A percentile compares a stretch with the other conserved stretches of the same genome.
Evolutionary conservation across 306 rosid genomes (phyloP).

Genomic region (Alnus rubra): DNA sequence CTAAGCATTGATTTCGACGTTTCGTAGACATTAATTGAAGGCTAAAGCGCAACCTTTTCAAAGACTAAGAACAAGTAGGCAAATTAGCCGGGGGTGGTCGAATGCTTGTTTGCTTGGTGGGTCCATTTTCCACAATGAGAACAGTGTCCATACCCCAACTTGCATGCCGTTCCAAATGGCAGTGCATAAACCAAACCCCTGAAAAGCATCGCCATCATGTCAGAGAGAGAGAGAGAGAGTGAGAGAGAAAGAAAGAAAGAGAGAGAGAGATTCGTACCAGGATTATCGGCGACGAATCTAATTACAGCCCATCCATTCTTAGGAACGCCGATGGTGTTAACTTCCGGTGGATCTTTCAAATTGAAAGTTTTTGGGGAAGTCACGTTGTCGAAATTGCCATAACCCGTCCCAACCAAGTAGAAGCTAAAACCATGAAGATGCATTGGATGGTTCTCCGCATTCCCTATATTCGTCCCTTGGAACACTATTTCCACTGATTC

Average conservation of each 20-base stretch:
- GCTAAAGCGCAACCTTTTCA: no score
- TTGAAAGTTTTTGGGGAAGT: conserved; percentile 28
- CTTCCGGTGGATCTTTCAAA: conserved; percentile 36
- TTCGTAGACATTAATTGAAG: no score
- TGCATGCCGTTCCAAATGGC: conserved; percentile 40
- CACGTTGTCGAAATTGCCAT: conserved; percentile 25
- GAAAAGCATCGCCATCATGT: not conserved
- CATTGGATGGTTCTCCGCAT: conserved; percentile 49
- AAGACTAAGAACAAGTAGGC: conserved; percentile 31
- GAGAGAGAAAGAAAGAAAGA: no score
- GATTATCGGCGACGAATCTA: conserved; percentile 42
- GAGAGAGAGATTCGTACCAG: conserved; percentile 20
- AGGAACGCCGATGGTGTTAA: conserved; percentile 35
- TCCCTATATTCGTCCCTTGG: conserved; percentile 43
- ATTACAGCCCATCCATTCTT: conserved; percentile 45
- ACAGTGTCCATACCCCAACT: conserved; percentile 46
- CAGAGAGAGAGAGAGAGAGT: no score
- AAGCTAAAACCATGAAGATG: conserved; percentile 56
- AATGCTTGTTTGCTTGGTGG: conserved; percentile 29
- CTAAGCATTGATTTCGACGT: no score
- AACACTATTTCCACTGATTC: conserved; percentile 40
- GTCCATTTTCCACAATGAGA: conserved; percentile 38
- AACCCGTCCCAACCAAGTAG: conserved; percentile 39
- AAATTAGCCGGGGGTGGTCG: conserved; percentile 33
- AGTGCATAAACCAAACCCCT: conserved; percentile 56